A percentile compares a stretch with the other conserved stretches of the same genome.
These are phyloP conservation scores for Collybia mongolica DNA, from an alignment of 768 basidiomycete species.

Conservation along the genomic window DNA sequence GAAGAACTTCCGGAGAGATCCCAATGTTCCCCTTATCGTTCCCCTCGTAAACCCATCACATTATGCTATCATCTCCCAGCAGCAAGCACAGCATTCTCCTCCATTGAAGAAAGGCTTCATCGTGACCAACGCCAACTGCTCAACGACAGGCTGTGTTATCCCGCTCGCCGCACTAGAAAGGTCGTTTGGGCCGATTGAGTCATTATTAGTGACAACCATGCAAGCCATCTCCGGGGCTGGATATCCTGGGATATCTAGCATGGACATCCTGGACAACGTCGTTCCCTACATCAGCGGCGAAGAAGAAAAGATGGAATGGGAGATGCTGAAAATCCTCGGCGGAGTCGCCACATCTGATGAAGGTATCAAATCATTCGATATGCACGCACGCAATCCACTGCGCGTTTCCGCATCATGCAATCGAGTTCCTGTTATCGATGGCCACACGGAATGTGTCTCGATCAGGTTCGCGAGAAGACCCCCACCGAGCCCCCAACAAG, in stretches of 20 bases:
- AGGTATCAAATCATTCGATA: constrained; percentile 70
- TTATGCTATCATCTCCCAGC: constrained; percentile 80
- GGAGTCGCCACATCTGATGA: constrained; percentile 61
- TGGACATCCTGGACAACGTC: constrained; percentile 96
- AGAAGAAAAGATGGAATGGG: constrained; percentile 99
- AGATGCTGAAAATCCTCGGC: constrained; percentile 95
- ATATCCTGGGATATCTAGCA: constrained; percentile 88
- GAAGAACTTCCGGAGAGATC: constrained; percentile 94
- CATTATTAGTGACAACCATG: constrained; percentile 90
- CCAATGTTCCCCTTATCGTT: constrained; percentile 91
- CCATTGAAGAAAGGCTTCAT: constrained; percentile 86
- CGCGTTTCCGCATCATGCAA: constrained; percentile 91
- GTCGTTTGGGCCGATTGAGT: constrained; percentile 92
- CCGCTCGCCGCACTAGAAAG: constrained; percentile 90
- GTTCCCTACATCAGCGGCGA: constrained; percentile 93
- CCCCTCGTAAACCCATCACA: constrained; percentile 93
- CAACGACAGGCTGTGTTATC: constrained; percentile 89
- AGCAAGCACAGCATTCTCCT: constrained; percentile 66
- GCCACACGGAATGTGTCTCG: constrained; percentile 89
- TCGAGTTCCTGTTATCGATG: constrained; percentile 94
- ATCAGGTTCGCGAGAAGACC: constrained; percentile 79
- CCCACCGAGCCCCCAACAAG: constrained; percentile 83
- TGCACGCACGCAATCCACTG: constrained; percentile 79
- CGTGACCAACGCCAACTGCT: constrained; percentile 98
- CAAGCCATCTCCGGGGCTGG: constrained; percentile 98